phyloP scores from a whole-genome alignment of 495 filamentous ascomycete genomes.

The Xylaria nigripes region DNA sequence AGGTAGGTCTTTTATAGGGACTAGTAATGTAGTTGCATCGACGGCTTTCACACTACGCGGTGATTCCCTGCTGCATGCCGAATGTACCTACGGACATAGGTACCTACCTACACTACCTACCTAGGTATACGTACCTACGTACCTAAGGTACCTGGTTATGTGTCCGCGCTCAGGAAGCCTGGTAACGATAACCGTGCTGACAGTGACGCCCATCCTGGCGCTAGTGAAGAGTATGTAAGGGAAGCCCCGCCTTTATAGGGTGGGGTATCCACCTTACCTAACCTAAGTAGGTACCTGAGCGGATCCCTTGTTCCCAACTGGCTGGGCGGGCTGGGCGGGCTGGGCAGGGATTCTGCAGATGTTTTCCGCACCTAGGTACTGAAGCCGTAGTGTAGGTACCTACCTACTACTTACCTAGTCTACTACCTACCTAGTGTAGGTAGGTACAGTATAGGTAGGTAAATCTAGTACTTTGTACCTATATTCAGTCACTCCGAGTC shows the following conservation, averaged over 20 bases:
- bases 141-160: too few species aligned
- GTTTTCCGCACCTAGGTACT: background rate
- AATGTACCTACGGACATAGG: background rate
- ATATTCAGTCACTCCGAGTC: too few species aligned
- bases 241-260: background rate
- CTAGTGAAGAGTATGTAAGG: background rate
- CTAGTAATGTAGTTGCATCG: slow-evolving; percentile 3
- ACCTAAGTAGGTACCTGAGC: background rate
- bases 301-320: slow-evolving; percentile 11
- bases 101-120: background rate
- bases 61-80: background rate
- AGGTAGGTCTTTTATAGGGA: background rate
- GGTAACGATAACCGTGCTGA: too few species aligned
- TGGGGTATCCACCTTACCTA: background rate
- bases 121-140: too few species aligned
- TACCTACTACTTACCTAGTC: too few species aligned
- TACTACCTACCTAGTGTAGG: background rate
- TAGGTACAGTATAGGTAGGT: background rate
- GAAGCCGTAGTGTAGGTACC: too few species aligned
- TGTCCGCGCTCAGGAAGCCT: too few species aligned
- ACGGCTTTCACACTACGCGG: background rate
- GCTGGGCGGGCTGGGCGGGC: background rate
- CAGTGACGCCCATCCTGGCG: too few species aligned
- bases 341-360: slow-evolving; percentile 8
- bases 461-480: too few species aligned